phyloP scores from a whole-genome alignment of 2,329 filamentous ascomycete genomes.

The Aspergillus nomiae region DNA sequence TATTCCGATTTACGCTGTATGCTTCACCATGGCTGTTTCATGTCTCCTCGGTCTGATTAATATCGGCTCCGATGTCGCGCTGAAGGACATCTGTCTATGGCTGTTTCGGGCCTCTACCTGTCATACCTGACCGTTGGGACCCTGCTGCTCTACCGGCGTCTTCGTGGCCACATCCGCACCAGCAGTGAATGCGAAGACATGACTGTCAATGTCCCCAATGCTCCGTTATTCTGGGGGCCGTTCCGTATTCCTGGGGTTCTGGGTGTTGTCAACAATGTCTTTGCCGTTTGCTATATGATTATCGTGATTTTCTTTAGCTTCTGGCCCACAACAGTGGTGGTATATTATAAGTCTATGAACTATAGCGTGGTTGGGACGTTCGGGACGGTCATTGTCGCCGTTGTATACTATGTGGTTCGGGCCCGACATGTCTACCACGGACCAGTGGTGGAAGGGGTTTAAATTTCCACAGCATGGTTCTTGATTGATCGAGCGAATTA shows the following conservation, averaged over 20 bases:
- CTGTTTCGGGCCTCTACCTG: conserved; percentile 47
- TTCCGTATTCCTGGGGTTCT: background rate
- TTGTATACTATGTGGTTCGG: background rate
- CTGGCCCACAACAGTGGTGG: background rate
- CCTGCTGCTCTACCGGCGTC: conserved; percentile 46
- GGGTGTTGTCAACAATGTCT: background rate
- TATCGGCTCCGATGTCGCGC: conserved; percentile 52
- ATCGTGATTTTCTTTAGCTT: background rate
- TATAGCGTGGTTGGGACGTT: background rate
- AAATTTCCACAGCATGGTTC: too few relatives aligned
- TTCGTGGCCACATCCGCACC: conserved; percentile 32
- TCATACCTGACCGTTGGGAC: conserved; percentile 53
- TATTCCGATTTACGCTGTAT: too few relatives aligned
- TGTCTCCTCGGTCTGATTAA: conserved; percentile 52
- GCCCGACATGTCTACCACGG: background rate
- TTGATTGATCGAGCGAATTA: too few relatives aligned
- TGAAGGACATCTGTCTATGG: conserved; percentile 55
- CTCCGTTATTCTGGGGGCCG: background rate
- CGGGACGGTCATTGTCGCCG: background rate
- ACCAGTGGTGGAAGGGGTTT: background rate
- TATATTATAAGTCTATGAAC: background rate
- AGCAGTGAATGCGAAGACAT: background rate
- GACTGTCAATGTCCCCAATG: background rate
- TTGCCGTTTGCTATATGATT: background rate
- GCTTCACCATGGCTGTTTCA: conserved; percentile 16